Evolutionary conservation across 2,329 filamentous ascomycete species (phyloP), one percentile per base, ranked within the genome.

Genomic region (Thielaviopsis cerberus): DNA sequence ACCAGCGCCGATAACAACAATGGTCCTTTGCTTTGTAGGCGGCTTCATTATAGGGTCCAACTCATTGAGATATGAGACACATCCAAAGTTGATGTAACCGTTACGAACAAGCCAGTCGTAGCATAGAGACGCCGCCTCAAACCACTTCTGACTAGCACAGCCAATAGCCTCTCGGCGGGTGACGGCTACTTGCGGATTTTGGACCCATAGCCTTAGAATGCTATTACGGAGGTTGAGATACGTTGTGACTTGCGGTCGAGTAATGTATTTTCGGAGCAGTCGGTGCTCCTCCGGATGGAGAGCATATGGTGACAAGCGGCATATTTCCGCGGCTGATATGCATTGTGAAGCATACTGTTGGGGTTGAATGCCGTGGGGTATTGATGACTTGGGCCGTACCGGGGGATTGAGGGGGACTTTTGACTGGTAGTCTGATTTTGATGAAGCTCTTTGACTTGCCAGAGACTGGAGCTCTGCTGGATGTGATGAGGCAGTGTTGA

Each of bases 21-120:
- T 79, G 0, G 83, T 92, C 67, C 83, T 88, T 63, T 80, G 77
- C 64, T 76, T 79, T 51, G 71, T 63, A 63, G 24, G 60, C 45
- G 73, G 67, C 68, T 64, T 63, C 74, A 63, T 64, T 37, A 80
- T 79, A n/a, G 89, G 72, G 65, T 89, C 81, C 4, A 25, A 13
- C 26, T 48, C 17, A 4, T 34, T 53, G 23, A 56, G 56, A 20
- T 56, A 57, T 15, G 37, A 41, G 2, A 92, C 78, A 68, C 92
- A 97, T 17, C 94, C 92, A 68, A 89, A 96, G 69, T 98, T 98
- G 73, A 98, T 94, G 68, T 94, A 95, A 22, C 92, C 92, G 63
- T 86, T 82, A 61, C 91, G 83, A 58, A 90, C 76, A 20, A 98
- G 79, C 91, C 91, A 98, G 69, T 94, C 83, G 67, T 92, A 94